Evolutionary conservation across 768 basidiomycete species (phyloP).

Genomic region (Boletus sp.): DNA sequence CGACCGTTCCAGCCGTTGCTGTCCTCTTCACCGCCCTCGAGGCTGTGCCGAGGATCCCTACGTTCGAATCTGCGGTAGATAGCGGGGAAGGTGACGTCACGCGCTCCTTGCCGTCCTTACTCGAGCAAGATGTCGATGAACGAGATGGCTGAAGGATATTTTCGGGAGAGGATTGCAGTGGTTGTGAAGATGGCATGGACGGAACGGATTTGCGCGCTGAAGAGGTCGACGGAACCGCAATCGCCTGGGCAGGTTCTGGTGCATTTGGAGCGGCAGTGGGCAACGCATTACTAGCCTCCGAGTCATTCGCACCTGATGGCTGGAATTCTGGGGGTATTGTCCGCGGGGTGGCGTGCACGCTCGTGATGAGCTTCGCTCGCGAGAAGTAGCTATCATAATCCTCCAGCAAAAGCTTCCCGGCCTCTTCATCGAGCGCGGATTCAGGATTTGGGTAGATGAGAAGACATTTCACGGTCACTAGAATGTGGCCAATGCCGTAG

Average conservation of each 20-base stretch:
- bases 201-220: slow-evolving; percentile 44
- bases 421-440: slow-evolving; percentile 94
- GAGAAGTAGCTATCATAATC: slow-evolving; percentile 86
- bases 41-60: slow-evolving; percentile 39
- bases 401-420: slow-evolving; percentile 87
- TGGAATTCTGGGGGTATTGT: slow-evolving; percentile 73
- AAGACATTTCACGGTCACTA: slow-evolving; percentile 91
- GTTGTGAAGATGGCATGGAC: slow-evolving; percentile 39
- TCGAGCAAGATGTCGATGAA: slow-evolving; percentile 31
- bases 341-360: slow-evolving; percentile 86
- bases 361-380: slow-evolving; percentile 85
- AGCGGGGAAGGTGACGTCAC: slow-evolving; percentile 68
- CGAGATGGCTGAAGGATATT: slow-evolving; percentile 43
- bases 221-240: slow-evolving; percentile 42
- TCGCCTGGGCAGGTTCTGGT: slow-evolving; percentile 26
- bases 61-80: slow-evolving; percentile 69
- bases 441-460: slow-evolving; percentile 97
- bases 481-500: slow-evolving; percentile 88
- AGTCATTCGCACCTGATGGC: slow-evolving; percentile 35
- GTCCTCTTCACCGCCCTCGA: slow-evolving; percentile 68
- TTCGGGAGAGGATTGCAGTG: slow-evolving; percentile 34
- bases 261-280: slow-evolving; percentile 19
- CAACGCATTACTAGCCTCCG: slow-evolving; percentile 15
- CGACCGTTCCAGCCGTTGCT: slow-evolving; percentile 54
- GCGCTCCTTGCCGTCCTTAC: slow-evolving; percentile 51